Base-by-base conservation (phyloP, 257 asterid genomes). In the Euphrasia confusa region DNA sequence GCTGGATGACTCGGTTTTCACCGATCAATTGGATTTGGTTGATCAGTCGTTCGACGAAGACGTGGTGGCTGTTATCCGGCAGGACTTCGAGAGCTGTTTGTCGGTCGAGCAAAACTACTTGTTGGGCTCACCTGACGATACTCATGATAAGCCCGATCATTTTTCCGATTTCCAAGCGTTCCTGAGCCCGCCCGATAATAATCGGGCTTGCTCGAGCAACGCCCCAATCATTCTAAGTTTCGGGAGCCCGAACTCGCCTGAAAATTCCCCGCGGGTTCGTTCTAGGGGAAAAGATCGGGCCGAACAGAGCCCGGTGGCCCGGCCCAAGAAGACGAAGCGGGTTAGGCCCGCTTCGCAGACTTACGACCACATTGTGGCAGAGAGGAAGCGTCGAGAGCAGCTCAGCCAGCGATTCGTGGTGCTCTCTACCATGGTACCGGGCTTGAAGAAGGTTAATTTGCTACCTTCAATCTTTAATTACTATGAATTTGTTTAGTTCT, bases 331-430 rank as follows among this genome's bases (percentile, higher is more conserved):
- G 56, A 54, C 59, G 4, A 40, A 50, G 10, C 73, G 77, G 0
- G 67, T 72, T 7, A 56, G 77, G 53, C 73, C 59, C n/a, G 67
- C 70, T 1, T 63, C 77, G 0, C 73, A 72, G n/a, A 72, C 73
- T 28, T 72, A 72, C 26, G 52, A 74, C 37, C 83, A 78, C 42
- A 71, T 74, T 21, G 54, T 78, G 1, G 79, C 82, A 0, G 82
- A 78, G 72, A 71, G 82, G 3, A 71, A 74, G 60, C 60, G 82
- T 33, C 54, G 82, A 7, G 79, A 78, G 64, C 75, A 74, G 12
- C 79, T 78, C 11, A 67, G 73, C 75, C 79, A 70, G 61, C 62
- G 68, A 2, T 78, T 78, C 15, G 70, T 78, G 1, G 72, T 59
- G 6, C 82, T 78, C 54, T 74, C 79, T 1, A 45, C 75, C 2